Base-by-base conservation (phyloP, 2,329 filamentous ascomycete genomes). In the Claviceps sp. region DNA sequence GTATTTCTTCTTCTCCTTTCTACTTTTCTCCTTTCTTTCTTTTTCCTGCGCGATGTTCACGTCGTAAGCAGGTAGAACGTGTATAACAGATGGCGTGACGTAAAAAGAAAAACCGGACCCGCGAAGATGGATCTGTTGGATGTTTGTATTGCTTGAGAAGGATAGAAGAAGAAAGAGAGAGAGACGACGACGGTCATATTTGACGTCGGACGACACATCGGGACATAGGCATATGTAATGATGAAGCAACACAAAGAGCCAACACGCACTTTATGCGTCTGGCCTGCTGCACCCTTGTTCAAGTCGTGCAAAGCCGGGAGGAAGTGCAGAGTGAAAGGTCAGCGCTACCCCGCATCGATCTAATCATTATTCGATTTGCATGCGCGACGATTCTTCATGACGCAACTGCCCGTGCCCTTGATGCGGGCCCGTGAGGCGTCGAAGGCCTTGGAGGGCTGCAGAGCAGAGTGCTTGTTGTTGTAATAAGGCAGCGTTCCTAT, bases 301-400 rank as follows among this genome's bases (percentile, higher is more conserved):
- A 26, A 30, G 26, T 13, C 22, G 20, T 20, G 26, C 42, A 46
- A 41, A 30, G 26, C 9, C 26, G 26, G 26, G 26, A 30, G 8
- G 8, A 30, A 30, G 26, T 30, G 26, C 8, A 30, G 26, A 30
- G 26, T 30, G 26, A 8, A 30, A 30, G 26, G 36, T 47, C 43
- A 22, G 43, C 42, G 13, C 36, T 50, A 48, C 48, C 44, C 52
- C 48, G 52, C 52, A 53, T 38, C 43, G 42, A 40, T 53, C 48
- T 34, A 30, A 30, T 47, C 44, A 47, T 53, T 16, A 9, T 16
- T 26, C 22, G 26, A 18, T 47, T 30, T 14, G 40, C 20, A 22
- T 40, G 49, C 16, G 30, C 36, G 11, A 37, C 52, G 40, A 37
- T 46, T 47, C 44, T 53, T 53, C 48, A 53, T 50, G 43, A 50